A percentile compares a stretch with the other conserved stretches of the same genome.
Conservation (phyloP, 2,329 filamentous ascomycete species). For the Erysiphe pulchra region DNA sequence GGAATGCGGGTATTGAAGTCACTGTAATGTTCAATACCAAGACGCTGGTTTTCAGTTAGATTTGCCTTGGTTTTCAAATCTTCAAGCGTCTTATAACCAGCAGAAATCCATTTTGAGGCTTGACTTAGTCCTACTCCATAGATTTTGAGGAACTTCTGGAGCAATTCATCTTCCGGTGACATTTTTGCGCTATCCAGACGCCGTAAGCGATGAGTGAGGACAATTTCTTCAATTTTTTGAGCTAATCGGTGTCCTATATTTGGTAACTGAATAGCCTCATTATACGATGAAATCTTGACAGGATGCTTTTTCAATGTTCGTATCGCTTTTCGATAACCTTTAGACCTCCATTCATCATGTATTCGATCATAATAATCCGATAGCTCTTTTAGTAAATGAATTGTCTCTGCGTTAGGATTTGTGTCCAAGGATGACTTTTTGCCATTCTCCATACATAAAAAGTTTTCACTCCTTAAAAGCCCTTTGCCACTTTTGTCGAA, state of each 20-base stretch:
- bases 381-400: constrained; percentile 39
- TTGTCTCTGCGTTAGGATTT: too few relatives aligned
- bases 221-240: constrained; percentile 75
- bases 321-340: constrained; percentile 56
- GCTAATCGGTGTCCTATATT: constrained; percentile 50
- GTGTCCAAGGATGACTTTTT: too few relatives aligned
- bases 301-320: constrained; percentile 41
- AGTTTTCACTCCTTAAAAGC: too few relatives aligned
- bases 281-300: constrained; percentile 35
- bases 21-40: constrained; percentile 56
- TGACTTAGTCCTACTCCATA: constrained; percentile 52
- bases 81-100: constrained; percentile 48
- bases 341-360: constrained; percentile 52
- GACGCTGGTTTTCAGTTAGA: constrained; percentile 40
- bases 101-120: constrained; percentile 50
- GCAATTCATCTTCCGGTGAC: constrained; percentile 36
- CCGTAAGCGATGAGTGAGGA: constrained; percentile 41
- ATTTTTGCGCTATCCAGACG: constrained; percentile 43
- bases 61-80: constrained; percentile 37
- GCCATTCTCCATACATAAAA: too few relatives aligned
- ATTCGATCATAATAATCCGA: constrained; percentile 47
- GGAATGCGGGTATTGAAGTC: constrained; percentile 63
- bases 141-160: constrained; percentile 49
- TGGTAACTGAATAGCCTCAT: constrained; percentile 41
- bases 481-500: too few relatives aligned